Conservation (phyloP, 352 stramenopile genomes). For the Phytophthora pini region DNA sequence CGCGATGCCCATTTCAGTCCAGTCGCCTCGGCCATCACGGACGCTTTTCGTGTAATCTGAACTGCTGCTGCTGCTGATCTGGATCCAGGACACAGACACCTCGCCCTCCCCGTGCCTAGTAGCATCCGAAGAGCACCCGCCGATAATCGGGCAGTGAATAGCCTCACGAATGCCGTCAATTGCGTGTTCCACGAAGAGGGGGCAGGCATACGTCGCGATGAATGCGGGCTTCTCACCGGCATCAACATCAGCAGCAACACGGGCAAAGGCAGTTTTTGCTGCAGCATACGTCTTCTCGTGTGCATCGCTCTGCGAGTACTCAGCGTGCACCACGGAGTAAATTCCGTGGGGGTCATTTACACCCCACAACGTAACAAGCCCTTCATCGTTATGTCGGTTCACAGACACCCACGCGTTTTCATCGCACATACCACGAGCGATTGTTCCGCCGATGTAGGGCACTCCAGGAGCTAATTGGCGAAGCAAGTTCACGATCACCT, state of each 20-base stretch:
- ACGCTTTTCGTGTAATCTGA: conserved; percentile 83
- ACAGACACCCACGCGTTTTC: conserved; percentile 90
- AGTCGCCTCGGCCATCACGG: conserved; percentile 71
- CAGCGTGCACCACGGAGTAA: conserved; percentile 81
- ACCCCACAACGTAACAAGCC: conserved; percentile 85
- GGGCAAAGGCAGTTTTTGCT: conserved; percentile 66
- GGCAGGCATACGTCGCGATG: conserved; percentile 81
- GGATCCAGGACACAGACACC: conserved; percentile 81
- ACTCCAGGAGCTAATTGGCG: conserved; percentile 80
- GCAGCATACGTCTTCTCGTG: conserved; percentile 82
- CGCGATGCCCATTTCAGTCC: conserved; percentile 83
- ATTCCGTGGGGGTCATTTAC: conserved; percentile 85
- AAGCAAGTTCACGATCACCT: conserved; percentile 74
- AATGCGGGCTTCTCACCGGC: conserved; percentile 79
- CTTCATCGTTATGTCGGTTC: conserved; percentile 87
- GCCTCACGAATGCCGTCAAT: conserved; percentile 85
- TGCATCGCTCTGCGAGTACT: conserved; percentile 84
- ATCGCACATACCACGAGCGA: conserved; percentile 86
- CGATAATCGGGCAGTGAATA: conserved; percentile 82
- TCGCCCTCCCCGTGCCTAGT: conserved; percentile 73
- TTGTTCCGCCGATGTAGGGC: conserved; percentile 86
- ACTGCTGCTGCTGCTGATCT: conserved; percentile 88
- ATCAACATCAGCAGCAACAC: conserved; percentile 62
- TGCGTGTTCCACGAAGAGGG: conserved; percentile 82
- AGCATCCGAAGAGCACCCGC: conserved; percentile 84